Base-by-base conservation (phyloP, 768 basidiomycete genomes). In the Coprinopsis sp. region DNA sequence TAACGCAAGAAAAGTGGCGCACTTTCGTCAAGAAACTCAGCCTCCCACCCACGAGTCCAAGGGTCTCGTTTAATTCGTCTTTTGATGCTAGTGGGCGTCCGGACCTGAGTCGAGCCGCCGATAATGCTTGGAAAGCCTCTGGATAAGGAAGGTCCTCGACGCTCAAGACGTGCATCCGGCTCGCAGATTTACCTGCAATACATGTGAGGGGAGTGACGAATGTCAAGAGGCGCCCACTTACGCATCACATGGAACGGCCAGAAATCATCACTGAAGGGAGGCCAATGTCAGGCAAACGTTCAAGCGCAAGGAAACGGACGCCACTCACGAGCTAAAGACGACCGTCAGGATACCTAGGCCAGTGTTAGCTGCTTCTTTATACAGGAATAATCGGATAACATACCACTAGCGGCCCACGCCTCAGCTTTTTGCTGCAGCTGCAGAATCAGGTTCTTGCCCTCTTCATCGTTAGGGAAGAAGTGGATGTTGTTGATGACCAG, bases 391-490 rank as follows among this genome's bases (percentile, higher is more conserved):
- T 46, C 42, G 24, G 28, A 29, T 24, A 33, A 60, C 76, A 53
- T 51, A 84, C 87, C 79, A 61, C 84, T 81, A 10, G 86, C 83
- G 4, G 86, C 82, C 90, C 93, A 94, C 5, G 82, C 66, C 61
- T 93, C 91, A 4, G 88, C 91, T 46, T 82, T 76, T 58, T 89
- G 88, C 59, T 93, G 92, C 14, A 93, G 73, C 56, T 91, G 89
- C 46, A 92, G 66, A n/a, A 96, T 69, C 68, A 93, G 78, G 33
- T 84, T 78, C 51, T 75, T 72, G 0, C 91, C 90, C 12, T 47
- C 81, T 8, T 86, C 85, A 52, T 90, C 79, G 54, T 91, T 87
- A 47, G 81, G 76, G 63, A 87, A 82, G 58, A 75, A 76, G 53
- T 87, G 83, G 4, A 81, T 65, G 61, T 91, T 92, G 66, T 91